phyloP scores from a whole-genome alignment of 2,329 filamentous ascomycete genomes.

The Aspergillus candidus region DNA sequence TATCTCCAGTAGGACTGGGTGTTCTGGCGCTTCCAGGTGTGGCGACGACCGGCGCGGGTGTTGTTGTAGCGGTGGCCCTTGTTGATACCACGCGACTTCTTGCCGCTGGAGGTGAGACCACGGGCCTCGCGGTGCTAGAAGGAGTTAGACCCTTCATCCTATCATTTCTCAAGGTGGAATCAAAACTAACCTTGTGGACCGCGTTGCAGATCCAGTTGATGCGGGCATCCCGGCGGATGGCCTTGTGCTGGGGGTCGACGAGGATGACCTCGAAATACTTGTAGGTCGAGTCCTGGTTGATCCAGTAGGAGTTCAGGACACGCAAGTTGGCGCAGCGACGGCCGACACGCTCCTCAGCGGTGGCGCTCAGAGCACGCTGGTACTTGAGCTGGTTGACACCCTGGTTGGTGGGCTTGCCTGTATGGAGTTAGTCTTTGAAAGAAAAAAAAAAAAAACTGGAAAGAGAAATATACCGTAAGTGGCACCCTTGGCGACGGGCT shows the following conservation, averaged over 20 bases:
- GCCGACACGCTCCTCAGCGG: constrained; percentile 99
- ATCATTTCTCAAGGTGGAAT: too few relatives aligned
- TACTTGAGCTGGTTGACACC: constrained; percentile 99
- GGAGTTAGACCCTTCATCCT: constrained; percentile 14
- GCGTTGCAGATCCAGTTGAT: constrained; percentile 99
- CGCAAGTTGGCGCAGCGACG: constrained; percentile 98
- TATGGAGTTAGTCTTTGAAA: constrained; percentile 17
- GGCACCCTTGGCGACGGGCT: constrained; percentile 92
- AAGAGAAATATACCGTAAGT: constrained; percentile 72
- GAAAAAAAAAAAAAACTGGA: too few relatives aligned
- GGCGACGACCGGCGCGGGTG: constrained; percentile 91
- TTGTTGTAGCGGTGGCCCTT: constrained; percentile 99
- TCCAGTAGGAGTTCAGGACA: constrained; percentile 99
- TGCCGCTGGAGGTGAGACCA: constrained; percentile 96
- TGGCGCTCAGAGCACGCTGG: constrained; percentile 96
- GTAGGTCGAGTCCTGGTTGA: constrained; percentile 99
- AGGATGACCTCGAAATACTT: constrained; percentile 99
- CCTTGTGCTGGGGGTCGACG: constrained; percentile 99
- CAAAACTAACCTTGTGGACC: constrained; percentile 71
- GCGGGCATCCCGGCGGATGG: constrained; percentile 95
- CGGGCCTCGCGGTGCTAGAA: constrained; percentile 85
- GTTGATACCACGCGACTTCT: constrained; percentile 99
- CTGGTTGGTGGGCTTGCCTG: constrained; percentile 99
- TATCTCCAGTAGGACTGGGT: constrained; percentile 98
- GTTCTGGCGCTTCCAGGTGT: constrained; percentile 99